Conservation (phyloP, 108 stramenopile genomes). For the Pseudonitzschia multiseries region DNA sequence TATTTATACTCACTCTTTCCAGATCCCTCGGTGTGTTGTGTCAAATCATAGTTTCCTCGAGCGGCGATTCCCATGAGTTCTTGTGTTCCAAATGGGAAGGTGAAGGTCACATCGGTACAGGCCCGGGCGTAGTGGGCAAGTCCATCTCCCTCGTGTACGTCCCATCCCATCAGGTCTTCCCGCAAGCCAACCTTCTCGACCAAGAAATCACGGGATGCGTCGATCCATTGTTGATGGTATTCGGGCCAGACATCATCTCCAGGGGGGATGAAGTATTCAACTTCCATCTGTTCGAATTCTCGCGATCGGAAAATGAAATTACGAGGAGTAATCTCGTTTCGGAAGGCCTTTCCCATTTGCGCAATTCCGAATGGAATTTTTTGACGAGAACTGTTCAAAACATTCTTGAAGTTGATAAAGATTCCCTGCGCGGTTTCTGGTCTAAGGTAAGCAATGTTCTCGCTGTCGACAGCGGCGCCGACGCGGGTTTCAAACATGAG, state of each 20-base stretch:
- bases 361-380: slow-evolving; percentile 96
- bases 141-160: slow-evolving; percentile 87
- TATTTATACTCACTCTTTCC: slow-evolving; percentile 68
- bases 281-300: slow-evolving; percentile 99
- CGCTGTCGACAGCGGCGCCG: slow-evolving; percentile 83
- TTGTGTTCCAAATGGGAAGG: slow-evolving; percentile 93
- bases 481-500: slow-evolving; percentile 97
- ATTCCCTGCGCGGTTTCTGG: slow-evolving; percentile 99
- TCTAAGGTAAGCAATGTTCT: slow-evolving; percentile 87
- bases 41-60: slow-evolving; percentile 94
- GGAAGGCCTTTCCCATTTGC: slow-evolving; percentile 97
- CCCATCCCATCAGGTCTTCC: slow-evolving; percentile 85
- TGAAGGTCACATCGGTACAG: slow-evolving; percentile 96
- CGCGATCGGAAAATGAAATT: slow-evolving; percentile 97
- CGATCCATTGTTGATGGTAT: slow-evolving; percentile 87
- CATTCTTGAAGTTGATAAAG: slow-evolving; percentile 96
- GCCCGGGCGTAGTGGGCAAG: slow-evolving; percentile 98
- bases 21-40: slow-evolving; percentile 83
- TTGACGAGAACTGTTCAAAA: slow-evolving; percentile 66
- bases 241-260: slow-evolving; percentile 86
- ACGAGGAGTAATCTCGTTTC: slow-evolving; percentile 97
- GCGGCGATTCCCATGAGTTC: slow-evolving; percentile 99
- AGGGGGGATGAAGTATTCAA: slow-evolving; percentile 92
- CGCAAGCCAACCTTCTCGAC: slow-evolving; percentile 67
- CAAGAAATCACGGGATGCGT: slow-evolving; percentile 71